phyloP scores from a whole-genome alignment of 129 eudicot species.

The Centella asiatica region DNA sequence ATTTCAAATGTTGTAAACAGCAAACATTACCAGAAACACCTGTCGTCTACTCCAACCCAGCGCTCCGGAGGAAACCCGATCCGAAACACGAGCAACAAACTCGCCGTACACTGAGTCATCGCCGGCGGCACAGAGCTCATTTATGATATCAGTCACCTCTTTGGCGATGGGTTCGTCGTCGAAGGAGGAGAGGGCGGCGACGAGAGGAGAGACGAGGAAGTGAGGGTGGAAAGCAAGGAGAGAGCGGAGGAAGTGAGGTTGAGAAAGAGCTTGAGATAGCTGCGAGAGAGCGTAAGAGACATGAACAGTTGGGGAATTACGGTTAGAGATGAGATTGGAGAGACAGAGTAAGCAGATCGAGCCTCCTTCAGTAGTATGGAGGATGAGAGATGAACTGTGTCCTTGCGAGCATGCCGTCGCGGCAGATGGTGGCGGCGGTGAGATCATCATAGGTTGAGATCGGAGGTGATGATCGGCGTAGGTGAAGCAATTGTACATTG shows the following conservation, averaged over 20 bases:
- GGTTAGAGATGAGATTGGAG: slow-evolving; percentile 64
- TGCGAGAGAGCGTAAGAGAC: slow-evolving; percentile 93
- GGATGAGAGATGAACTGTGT: slow-evolving; percentile 51
- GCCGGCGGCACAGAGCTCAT: slow-evolving; percentile 27
- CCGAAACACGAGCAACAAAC: slow-evolving; percentile 57
- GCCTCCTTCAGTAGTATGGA: slow-evolving; percentile 64
- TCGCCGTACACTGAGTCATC: slow-evolving; percentile 41
- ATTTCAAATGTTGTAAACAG: background rate
- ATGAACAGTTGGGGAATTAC: slow-evolving; percentile 67
- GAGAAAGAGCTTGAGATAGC: slow-evolving; percentile 65
- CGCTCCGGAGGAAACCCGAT: slow-evolving; percentile 37
- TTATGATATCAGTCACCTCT: slow-evolving; percentile 43
- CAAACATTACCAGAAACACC: slow-evolving; percentile 45
- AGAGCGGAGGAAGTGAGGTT: slow-evolving; percentile 36
- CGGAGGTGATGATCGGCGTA: background rate
- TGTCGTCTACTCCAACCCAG: slow-evolving; percentile 77
- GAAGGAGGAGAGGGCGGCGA: slow-evolving; percentile 34
- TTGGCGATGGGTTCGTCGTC: slow-evolving; percentile 68
- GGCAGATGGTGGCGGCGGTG: slow-evolving; percentile 12
- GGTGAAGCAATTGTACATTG: background rate
- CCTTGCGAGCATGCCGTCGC: slow-evolving; percentile 48
- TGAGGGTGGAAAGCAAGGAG: slow-evolving; percentile 67
- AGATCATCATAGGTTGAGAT: too few relatives aligned
- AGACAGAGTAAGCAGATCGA: slow-evolving; percentile 73
- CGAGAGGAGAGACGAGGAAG: slow-evolving; percentile 69